Evolutionary conservation across 2,329 filamentous ascomycete genomes (phyloP), one percentile per base, ranked within the genome.

Genomic region (Fusarium protoensiforme): DNA sequence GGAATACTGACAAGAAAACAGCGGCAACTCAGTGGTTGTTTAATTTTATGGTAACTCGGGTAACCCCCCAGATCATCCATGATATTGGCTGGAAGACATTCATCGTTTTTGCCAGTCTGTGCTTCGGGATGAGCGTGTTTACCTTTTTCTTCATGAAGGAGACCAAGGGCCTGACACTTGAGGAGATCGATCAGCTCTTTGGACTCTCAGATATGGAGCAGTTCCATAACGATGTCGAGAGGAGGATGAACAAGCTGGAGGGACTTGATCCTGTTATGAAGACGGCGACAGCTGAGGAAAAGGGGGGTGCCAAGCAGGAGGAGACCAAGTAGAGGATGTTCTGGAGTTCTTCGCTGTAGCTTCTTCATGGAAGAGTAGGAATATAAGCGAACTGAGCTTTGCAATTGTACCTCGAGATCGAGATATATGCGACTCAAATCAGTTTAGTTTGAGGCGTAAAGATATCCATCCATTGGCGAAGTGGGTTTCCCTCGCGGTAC

Each of bases 1-100:
- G 6, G 14, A 13, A 11, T 39, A 8, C 35, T 66, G 35, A 64
- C 35, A 33, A 22, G 43, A 24, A 56, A 51, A 91, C 87, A 0
- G 90, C 91, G 2, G 87, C 89, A 1, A 91, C 88, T 1, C 90
- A 92, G 76, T 92, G 90, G 90, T 77, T 92, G 5, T 92, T 92
- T 80, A 92, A 93, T 76, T 91, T 92, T 65, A 89, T 92, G 4
- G 89, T 93, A 53, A 67, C 73, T 3, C 22, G 58, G 22, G 39
- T 61, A 62, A 46, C 51, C 5, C 53, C 39, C 31, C n/a, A 58
- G 29, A 41, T 64, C 18, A 57, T 57, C 31, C 51, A 58, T 27
- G 29, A 38, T 38, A 46, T 35, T 27, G 61, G 61, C 29, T 61
- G 58, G 58, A 48, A 53, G 29, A 58, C 51, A 20, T 64, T 57